These are phyloP conservation scores for Cercospora citrullina DNA, from an alignment of 2,329 filamentous ascomycete genomes.

Conservation along the genomic window DNA sequence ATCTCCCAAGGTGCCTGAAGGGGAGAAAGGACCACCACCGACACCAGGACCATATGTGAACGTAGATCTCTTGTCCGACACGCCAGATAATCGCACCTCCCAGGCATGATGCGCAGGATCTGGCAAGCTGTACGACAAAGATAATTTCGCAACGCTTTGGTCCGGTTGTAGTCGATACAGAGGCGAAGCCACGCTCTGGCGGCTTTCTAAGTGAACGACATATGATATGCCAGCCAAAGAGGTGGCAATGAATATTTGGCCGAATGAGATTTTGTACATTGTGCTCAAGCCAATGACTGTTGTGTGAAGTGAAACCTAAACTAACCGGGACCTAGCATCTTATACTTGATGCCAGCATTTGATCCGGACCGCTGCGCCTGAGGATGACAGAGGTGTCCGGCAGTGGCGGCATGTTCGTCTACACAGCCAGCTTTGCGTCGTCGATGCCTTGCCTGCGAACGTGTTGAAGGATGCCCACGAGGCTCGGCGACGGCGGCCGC, in stretches of 20 bases:
- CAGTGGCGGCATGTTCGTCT: neutral
- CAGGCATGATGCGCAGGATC: neutral
- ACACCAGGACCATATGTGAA: slow-evolving; percentile 9
- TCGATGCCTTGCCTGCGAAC: neutral
- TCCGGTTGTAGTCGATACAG: neutral
- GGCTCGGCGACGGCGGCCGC: neutral
- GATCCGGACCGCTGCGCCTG: neutral
- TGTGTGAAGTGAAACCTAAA: neutral
- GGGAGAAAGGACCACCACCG: slow-evolving; percentile 11
- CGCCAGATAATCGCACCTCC: neutral
- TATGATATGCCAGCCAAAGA: neutral
- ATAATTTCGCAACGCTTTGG: neutral
- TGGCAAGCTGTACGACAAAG: slow-evolving; percentile 1
- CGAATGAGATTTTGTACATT: neutral
- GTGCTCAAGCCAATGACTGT: neutral
- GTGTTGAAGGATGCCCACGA: neutral
- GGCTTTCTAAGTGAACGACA: neutral
- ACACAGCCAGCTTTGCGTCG: neutral
- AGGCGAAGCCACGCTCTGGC: neutral
- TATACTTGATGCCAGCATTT: neutral
- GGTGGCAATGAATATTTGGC: neutral
- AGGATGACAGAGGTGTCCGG: neutral
- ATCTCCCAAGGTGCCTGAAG: slow-evolving; percentile 4
- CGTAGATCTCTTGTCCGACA: neutral
- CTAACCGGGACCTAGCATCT: neutral